phyloP scores from a whole-genome alignment of 2,329 filamentous ascomycete genomes.

The Teratosphaeriaceae sp. region DNA sequence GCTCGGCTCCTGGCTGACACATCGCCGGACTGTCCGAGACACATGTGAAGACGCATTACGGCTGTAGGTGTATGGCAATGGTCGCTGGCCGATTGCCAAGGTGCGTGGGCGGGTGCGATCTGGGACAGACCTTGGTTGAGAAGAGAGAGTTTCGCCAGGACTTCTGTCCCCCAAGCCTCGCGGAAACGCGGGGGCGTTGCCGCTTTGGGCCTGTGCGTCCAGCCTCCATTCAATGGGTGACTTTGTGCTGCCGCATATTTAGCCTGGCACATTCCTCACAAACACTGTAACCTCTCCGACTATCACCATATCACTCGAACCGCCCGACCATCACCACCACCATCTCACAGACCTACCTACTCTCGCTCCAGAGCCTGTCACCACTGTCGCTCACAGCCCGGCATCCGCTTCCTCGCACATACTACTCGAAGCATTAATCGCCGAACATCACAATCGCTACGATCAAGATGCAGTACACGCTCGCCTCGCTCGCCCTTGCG shows the following conservation, averaged over 20 bases:
- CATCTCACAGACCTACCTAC: slow-evolving; percentile 18
- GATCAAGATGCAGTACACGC: slow-evolving; percentile 27
- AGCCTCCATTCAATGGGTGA: neutral
- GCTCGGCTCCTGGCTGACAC: too few species aligned
- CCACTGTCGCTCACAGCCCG: slow-evolving; percentile 5
- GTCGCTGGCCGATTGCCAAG: too few species aligned
- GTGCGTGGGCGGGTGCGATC: too few species aligned
- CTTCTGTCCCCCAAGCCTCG: too few species aligned
- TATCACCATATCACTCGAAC: neutral
- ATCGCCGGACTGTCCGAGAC: too few species aligned
- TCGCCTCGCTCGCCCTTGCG: slow-evolving; percentile 38
- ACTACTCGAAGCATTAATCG: slow-evolving; percentile 7
- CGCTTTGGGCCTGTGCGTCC: neutral
- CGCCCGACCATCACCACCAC: neutral
- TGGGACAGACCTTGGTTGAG: too few species aligned
- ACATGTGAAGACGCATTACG: too few species aligned
- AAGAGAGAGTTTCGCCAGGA: too few species aligned
- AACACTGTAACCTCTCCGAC: neutral
- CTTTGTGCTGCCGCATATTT: neutral
- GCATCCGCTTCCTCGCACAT: slow-evolving; percentile 8
- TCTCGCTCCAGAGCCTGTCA: slow-evolving; percentile 18
- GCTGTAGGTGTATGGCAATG: too few species aligned
- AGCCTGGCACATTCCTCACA: neutral
- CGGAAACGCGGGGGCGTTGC: neutral
- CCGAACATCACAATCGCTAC: slow-evolving; percentile 6